These are phyloP conservation scores for Candida golubevii DNA, from an alignment of 805 yeast species.

Conservation along the genomic window DNA sequence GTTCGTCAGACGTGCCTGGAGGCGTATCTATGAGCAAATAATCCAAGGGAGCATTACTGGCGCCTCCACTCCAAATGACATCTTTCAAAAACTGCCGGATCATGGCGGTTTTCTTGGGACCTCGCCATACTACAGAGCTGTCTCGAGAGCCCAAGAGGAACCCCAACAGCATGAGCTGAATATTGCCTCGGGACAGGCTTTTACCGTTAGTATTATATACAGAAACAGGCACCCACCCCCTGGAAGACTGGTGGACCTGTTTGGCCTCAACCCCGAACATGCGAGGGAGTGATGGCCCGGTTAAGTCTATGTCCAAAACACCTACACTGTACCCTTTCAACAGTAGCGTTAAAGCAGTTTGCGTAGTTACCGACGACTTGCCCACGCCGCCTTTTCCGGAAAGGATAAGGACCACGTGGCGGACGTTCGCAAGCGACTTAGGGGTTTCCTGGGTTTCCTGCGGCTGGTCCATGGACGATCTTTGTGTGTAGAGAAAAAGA, in stretches of 20 bases:
- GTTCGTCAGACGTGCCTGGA: slow-evolving; percentile 98
- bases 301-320: slow-evolving; percentile 87
- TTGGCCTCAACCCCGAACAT: slow-evolving; percentile 87
- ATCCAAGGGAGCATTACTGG: slow-evolving; percentile 45
- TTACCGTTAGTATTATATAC: slow-evolving; percentile 19
- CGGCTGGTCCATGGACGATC: no score
- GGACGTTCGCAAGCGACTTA: slow-evolving; percentile 44
- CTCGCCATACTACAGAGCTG: slow-evolving; percentile 95
- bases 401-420: slow-evolving; percentile 74
- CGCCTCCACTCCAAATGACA: slow-evolving; percentile 68
- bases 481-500: no score
- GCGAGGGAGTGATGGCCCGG: slow-evolving; percentile 95
- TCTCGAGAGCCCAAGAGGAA: slow-evolving; percentile 81
- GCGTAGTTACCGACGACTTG: slow-evolving; percentile 93
- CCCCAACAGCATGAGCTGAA: slow-evolving; percentile 83
- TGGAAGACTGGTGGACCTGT: slow-evolving; percentile 74
- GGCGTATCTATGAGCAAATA: slow-evolving; percentile 93
- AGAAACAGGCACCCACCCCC: slow-evolving; percentile 90
- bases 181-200: slow-evolving; percentile 28
- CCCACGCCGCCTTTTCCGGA: slow-evolving; percentile 99
- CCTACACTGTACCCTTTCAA: slow-evolving; percentile 79
- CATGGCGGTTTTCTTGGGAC: slow-evolving; percentile 98
- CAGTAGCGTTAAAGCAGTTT: slow-evolving; percentile 78
- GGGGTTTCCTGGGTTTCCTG: slow-evolving; percentile 20
- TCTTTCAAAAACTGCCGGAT: slow-evolving; percentile 87